A percentile compares a stretch with the other conserved stretches of the same genome.
These are phyloP conservation scores for Penicillium paxilli DNA, from an alignment of 495 filamentous ascomycete genomes.

Conservation along the genomic window DNA sequence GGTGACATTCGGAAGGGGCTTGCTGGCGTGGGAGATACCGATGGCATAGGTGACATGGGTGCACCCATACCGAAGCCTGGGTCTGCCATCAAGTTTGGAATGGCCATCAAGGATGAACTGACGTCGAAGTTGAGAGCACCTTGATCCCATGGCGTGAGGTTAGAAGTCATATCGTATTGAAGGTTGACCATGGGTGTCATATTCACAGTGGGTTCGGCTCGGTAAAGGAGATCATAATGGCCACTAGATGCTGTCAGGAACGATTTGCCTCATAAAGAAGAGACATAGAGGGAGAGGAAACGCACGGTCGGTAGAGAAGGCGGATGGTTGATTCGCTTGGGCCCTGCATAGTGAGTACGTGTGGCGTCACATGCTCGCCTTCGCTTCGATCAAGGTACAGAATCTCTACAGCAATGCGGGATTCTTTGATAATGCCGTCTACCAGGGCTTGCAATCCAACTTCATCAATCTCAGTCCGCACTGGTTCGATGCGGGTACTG, in stretches of 20 bases:
- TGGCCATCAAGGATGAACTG: constrained; percentile 53
- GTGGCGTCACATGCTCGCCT: constrained; percentile 75
- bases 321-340: constrained; percentile 57
- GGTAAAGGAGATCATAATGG: constrained; percentile 96
- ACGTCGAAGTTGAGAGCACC: constrained; percentile 49
- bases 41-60: constrained; percentile 32
- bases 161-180: constrained; percentile 45
- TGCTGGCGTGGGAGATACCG: constrained; percentile 48
- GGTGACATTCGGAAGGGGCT: constrained; percentile 47
- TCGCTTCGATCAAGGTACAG: constrained; percentile 88
- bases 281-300: constrained; percentile 4
- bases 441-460: constrained; percentile 74
- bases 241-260: constrained; percentile 47
- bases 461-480: constrained; percentile 84
- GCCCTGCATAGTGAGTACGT: constrained; percentile 61
- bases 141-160: constrained; percentile 43
- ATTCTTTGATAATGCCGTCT: constrained; percentile 72
- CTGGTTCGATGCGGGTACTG: constrained; percentile 65
- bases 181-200: constrained; percentile 48
- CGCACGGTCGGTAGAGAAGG: constrained; percentile 71
- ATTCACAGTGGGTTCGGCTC: constrained; percentile 52
- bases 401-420: constrained; percentile 79
- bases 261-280: not conserved
- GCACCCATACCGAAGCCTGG: constrained; percentile 36
- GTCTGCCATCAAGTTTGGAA: constrained; percentile 47